These are phyloP conservation scores for Cordyceps cicadae DNA, from an alignment of 2,329 filamentous ascomycete species.

Conservation along the genomic window DNA sequence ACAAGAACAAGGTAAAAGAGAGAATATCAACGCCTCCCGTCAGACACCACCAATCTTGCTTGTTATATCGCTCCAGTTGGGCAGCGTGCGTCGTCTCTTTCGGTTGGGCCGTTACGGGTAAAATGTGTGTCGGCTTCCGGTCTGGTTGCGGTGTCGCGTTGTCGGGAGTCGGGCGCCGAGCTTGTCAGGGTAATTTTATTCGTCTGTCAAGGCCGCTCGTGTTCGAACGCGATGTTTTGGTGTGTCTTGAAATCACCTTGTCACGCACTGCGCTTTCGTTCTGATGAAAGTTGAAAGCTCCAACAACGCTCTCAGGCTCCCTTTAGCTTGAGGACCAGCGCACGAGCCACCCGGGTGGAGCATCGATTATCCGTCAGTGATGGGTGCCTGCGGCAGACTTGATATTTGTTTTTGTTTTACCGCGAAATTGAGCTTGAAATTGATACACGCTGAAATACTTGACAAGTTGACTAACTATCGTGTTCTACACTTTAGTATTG, in stretches of 20 bases:
- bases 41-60: constrained; percentile 4
- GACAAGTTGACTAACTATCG: not conserved
- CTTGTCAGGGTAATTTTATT: not conserved
- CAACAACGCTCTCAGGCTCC: not conserved
- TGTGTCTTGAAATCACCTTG: not conserved
- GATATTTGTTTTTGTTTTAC: not conserved
- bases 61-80: constrained; percentile 4
- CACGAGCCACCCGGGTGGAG: constrained; percentile 11
- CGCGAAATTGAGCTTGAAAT: not conserved
- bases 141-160: not conserved
- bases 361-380: constrained; percentile 9
- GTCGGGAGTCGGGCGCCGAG: not conserved
- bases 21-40: constrained; percentile 4
- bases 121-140: not conserved
- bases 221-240: not conserved
- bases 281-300: constrained; percentile 5
- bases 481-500: constrained; percentile 5
- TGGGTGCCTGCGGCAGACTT: not conserved
- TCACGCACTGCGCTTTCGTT: not conserved
- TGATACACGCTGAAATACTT: not conserved
- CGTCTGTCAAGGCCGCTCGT: not conserved
- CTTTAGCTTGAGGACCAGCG: not conserved
- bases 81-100: constrained; percentile 5
- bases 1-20: constrained; percentile 1
- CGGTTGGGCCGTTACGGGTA: constrained; percentile 7